Evolutionary conservation across 805 yeast genomes (phyloP).

Genomic region (Yarrowia osloensis): DNA sequence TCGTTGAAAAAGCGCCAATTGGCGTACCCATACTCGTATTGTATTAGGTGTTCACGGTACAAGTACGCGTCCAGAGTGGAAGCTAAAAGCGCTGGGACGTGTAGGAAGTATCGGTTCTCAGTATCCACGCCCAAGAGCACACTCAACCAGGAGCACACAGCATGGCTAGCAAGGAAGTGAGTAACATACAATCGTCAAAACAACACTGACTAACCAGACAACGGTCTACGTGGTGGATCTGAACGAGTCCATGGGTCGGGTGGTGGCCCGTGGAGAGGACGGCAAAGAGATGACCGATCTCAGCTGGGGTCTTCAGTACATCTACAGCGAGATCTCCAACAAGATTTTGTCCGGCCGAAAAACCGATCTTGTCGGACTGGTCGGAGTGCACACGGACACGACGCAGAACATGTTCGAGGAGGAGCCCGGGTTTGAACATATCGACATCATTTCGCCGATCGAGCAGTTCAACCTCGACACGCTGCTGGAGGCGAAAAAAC

Average conservation of each 20-base stretch:
- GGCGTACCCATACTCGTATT: too few species aligned
- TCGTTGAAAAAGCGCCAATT: too few species aligned
- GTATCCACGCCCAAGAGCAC: neutral
- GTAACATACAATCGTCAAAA: neutral
- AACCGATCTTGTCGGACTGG: slow-evolving; percentile 39
- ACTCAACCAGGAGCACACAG: neutral
- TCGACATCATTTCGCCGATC: neutral
- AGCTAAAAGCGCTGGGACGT: neutral
- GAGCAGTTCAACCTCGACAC: slow-evolving; percentile 30
- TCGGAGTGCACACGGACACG: slow-evolving; percentile 37
- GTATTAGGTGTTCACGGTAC: too few species aligned
- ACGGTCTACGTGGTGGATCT: slow-evolving; percentile 56
- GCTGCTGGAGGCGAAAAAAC: slow-evolving; percentile 25
- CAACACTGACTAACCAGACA: slow-evolving; percentile 35
- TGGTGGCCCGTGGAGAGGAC: slow-evolving; percentile 30
- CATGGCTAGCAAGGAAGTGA: slow-evolving; percentile 25
- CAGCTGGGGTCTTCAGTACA: slow-evolving; percentile 43
- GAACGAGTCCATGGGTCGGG: slow-evolving; percentile 43
- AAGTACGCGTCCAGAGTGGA: neutral
- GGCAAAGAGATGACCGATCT: slow-evolving; percentile 32
- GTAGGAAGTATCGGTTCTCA: neutral
- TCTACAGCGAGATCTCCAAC: slow-evolving; percentile 46
- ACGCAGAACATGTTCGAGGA: slow-evolving; percentile 8
- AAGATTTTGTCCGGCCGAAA: slow-evolving; percentile 38
- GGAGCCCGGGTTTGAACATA: slow-evolving; percentile 5